Percentiles rank a stretch among this genome's conserved stretches.
phyloP scores from a whole-genome alignment of 2,329 filamentous ascomycete genomes.

The Penicillium nordicum region DNA sequence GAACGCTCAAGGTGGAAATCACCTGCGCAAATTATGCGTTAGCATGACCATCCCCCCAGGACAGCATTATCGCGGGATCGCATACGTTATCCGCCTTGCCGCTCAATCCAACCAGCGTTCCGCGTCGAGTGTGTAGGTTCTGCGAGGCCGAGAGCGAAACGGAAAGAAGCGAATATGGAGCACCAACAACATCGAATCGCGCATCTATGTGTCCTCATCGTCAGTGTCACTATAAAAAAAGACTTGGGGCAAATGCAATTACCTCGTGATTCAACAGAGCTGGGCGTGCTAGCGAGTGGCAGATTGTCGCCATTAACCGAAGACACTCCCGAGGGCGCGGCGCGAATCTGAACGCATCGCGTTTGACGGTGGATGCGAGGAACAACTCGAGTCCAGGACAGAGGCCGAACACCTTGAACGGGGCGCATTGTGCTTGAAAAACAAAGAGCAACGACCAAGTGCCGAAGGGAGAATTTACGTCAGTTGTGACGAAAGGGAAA shows the following conservation, averaged over 20 bases:
- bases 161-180: conserved; percentile 89
- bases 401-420: conserved; percentile 34
- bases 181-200: conserved; percentile 86
- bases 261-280: conserved; percentile 44
- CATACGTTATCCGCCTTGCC: conserved; percentile 86
- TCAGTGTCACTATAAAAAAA: conserved; percentile 11
- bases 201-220: conserved; percentile 62
- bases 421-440: conserved; percentile 33
- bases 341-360: conserved; percentile 45
- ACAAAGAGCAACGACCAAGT: neutral
- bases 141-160: conserved; percentile 91
- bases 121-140: conserved; percentile 85
- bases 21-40: conserved; percentile 52
- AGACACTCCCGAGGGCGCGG: conserved; percentile 40
- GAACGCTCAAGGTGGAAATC: conserved; percentile 80
- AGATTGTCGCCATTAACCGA: conserved; percentile 38
- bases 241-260: conserved; percentile 6
- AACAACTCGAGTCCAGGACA: conserved; percentile 33
- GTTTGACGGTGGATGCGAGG: conserved; percentile 29
- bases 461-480: conserved; percentile 24
- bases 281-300: conserved; percentile 37
- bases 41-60: neutral
- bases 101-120: conserved; percentile 83
- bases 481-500: conserved; percentile 19
- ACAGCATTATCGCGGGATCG: neutral